A percentile compares a stretch with the other conserved stretches of the same genome.
Evolutionary conservation across 805 yeast genomes (phyloP).

Genomic region (Saccharomycopsis amapae): DNA sequence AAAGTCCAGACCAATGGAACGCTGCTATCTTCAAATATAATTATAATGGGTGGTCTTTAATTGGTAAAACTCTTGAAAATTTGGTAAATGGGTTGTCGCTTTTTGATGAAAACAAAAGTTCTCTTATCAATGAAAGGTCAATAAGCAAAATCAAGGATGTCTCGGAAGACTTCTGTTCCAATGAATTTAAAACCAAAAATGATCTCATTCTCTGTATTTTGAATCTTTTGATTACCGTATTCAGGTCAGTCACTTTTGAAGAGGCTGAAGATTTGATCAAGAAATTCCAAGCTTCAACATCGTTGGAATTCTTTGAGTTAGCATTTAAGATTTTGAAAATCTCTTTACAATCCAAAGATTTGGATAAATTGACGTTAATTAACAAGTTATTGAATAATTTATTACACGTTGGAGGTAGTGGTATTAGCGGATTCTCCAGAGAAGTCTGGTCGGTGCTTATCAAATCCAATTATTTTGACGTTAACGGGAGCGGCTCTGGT

Average conservation of each 20-base stretch:
- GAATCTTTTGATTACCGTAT: slow-evolving; percentile 6
- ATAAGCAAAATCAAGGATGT: no score
- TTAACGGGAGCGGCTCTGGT: slow-evolving; percentile 9
- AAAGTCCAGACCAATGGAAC: slow-evolving; percentile 11
- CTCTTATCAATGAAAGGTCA: no score
- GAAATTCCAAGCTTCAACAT: slow-evolving; percentile 8
- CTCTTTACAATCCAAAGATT: slow-evolving; percentile 7
- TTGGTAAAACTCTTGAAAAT: slow-evolving; percentile 74
- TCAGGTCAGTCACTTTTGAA: background rate
- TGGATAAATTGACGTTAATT: slow-evolving; percentile 5
- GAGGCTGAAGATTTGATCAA: slow-evolving; percentile 8
- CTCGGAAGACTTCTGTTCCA: no score
- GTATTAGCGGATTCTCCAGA: slow-evolving; percentile 47
- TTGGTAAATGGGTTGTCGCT: slow-evolving; percentile 33
- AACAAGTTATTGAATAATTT: slow-evolving; percentile 11
- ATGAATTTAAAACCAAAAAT: slow-evolving; percentile 24
- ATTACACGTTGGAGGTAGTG: slow-evolving; percentile 25
- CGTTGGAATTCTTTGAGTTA: slow-evolving; percentile 24
- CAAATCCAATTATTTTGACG: slow-evolving; percentile 57
- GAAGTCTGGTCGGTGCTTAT: slow-evolving; percentile 76
- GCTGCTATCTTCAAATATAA: slow-evolving; percentile 61
- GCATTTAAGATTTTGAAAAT: slow-evolving; percentile 12
- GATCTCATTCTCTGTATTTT: slow-evolving; percentile 7
- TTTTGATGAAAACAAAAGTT: slow-evolving; percentile 38
- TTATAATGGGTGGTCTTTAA: slow-evolving; percentile 80